Evolutionary conservation across 2,329 filamentous ascomycete genomes (phyloP).

Genomic region (Aureobasidium musti): DNA sequence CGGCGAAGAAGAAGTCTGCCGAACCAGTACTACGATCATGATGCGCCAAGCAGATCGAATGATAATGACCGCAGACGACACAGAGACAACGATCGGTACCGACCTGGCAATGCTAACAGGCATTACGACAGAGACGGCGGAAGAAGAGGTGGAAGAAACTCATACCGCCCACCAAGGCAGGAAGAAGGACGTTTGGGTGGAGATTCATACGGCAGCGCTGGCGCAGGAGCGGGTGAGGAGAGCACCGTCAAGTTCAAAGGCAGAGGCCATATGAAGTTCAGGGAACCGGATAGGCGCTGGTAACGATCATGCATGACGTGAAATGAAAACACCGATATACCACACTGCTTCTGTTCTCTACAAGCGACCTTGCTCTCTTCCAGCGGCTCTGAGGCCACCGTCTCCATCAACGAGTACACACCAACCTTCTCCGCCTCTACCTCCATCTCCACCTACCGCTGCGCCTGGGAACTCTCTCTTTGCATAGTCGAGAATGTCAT

Average conservation of each 20-base stretch:
- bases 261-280: constrained; percentile 46
- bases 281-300: constrained; percentile 36
- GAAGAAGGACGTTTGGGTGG: constrained; percentile 48
- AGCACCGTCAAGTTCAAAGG: constrained; percentile 45
- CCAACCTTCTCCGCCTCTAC: constrained; percentile 73
- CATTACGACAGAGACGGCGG: constrained; percentile 16
- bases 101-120: constrained; percentile 27
- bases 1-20: constrained; percentile 44
- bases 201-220: constrained; percentile 33
- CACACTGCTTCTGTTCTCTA: neutral
- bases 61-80: constrained; percentile 34
- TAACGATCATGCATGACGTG: constrained; percentile 15
- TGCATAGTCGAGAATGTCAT: constrained; percentile 71
- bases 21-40: constrained; percentile 41
- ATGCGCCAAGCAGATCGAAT: constrained; percentile 31
- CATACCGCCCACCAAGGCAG: constrained; percentile 36
- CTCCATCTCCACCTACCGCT: constrained; percentile 67
- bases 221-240: constrained; percentile 36
- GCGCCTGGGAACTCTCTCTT: constrained; percentile 65
- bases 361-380: constrained; percentile 47
- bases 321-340: neutral
- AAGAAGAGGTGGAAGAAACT: constrained; percentile 41
- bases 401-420: constrained; percentile 87
- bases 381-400: constrained; percentile 58
- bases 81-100: constrained; percentile 33